Evolutionary conservation across 495 filamentous ascomycete genomes (phyloP).

Genomic region (Tuber umbilicatum): DNA sequence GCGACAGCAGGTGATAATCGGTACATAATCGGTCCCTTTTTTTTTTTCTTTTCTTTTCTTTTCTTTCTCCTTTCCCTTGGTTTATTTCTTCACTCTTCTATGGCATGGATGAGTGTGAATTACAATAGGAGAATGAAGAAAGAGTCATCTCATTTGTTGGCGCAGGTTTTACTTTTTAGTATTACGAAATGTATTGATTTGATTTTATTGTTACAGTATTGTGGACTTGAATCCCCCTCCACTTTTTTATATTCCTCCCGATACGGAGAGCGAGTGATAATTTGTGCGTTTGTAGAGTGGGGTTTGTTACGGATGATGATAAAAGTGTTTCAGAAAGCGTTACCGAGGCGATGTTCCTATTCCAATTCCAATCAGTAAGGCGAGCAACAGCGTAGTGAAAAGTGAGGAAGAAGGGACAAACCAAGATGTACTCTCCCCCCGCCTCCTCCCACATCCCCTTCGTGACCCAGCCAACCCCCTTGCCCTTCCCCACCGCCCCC

Average conservation of each 20-base stretch:
- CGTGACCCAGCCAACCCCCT: constrained; percentile 49
- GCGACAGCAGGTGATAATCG: constrained; percentile 4
- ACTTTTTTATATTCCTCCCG: background rate
- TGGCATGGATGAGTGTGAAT: constrained; percentile 5
- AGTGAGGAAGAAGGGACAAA: constrained; percentile 43
- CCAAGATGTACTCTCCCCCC: constrained; percentile 79
- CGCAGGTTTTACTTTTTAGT: constrained; percentile 6
- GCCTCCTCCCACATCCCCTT: constrained; percentile 77
- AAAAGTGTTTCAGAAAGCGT: constrained; percentile 47
- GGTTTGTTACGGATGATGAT: background rate
- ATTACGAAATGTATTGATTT: constrained; percentile 20
- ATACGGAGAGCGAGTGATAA: background rate
- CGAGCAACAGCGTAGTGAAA: background rate
- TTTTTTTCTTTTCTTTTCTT: constrained; percentile 8
- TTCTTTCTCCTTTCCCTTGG: constrained; percentile 1
- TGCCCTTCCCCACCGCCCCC: constrained; percentile 46
- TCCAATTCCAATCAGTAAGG: constrained; percentile 25
- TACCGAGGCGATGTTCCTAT: constrained; percentile 77
- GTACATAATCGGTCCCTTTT: background rate
- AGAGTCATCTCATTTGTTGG: constrained; percentile 7
- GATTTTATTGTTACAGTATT: constrained; percentile 21
- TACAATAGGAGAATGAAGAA: background rate
- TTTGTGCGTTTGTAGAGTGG: constrained; percentile 10
- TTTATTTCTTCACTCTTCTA: constrained; percentile 12
- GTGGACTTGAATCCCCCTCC: background rate